Percentiles rank a stretch among this genome's conserved stretches.
Conservation (phyloP, 192 early-diverging fungal species). For the Podila epicladia region DNA sequence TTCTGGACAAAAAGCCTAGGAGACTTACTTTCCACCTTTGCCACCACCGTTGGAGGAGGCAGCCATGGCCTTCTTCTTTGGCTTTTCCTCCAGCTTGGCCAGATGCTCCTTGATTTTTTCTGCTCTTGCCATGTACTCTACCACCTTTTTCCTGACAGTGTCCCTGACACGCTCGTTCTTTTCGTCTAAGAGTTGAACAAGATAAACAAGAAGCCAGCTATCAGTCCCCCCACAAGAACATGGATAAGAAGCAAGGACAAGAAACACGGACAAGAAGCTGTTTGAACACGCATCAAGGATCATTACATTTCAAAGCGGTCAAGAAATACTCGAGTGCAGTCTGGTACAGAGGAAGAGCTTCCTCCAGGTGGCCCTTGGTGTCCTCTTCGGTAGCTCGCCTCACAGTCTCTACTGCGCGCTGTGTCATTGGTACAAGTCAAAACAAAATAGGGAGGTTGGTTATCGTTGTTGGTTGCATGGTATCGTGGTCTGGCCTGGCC, state of each 20-base stretch:
- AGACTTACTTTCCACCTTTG: constrained; percentile 46
- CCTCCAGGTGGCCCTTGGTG: constrained; percentile 86
- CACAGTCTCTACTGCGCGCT: constrained; percentile 94
- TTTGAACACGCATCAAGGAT: background rate
- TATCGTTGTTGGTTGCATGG: no score
- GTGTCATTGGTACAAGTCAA: background rate
- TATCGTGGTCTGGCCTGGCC: no score
- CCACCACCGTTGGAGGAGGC: constrained; percentile 58
- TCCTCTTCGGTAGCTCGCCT: constrained; percentile 95
- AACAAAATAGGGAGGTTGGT: background rate
- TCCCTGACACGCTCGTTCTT: constrained; percentile 92
- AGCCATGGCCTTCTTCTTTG: constrained; percentile 69
- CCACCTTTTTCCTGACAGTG: constrained; percentile 87
- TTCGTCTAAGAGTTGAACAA: constrained; percentile 70
- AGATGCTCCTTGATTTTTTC: constrained; percentile 94
- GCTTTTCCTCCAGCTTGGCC: constrained; percentile 72
- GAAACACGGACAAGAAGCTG: background rate
- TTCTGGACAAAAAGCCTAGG: background rate
- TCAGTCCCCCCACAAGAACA: background rate
- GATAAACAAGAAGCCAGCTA: background rate
- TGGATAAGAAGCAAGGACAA: background rate
- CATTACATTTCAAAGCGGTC: constrained; percentile 92
- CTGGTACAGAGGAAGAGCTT: constrained; percentile 90
- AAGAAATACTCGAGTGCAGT: constrained; percentile 95
- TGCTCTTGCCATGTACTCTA: constrained; percentile 92